phyloP scores from a whole-genome alignment of 768 basidiomycete genomes.

The Pleurotus sapidus region DNA sequence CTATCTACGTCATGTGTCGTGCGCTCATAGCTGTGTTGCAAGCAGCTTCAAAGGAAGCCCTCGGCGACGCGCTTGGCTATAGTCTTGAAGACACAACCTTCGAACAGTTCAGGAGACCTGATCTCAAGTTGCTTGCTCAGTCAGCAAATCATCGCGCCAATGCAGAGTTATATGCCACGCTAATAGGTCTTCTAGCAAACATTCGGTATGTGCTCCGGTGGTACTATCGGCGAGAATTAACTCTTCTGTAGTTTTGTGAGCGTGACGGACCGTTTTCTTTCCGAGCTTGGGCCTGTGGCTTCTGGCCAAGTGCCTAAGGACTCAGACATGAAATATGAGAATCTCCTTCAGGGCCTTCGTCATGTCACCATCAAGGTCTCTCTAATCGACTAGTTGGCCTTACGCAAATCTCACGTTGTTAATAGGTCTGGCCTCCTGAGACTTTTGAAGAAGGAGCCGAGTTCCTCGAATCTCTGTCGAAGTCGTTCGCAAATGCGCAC shows the following conservation, averaged over 20 bases:
- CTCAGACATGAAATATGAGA: conserved; percentile 78
- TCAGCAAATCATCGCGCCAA: conserved; percentile 79
- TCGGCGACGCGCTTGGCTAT: conserved; percentile 77
- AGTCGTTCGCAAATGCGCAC: conserved; percentile 80
- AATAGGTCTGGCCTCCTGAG: conserved; percentile 89
- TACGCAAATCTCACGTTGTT: conserved; percentile 4
- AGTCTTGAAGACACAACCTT: conserved; percentile 87
- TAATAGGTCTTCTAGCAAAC: conserved; percentile 83
- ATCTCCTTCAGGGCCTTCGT: conserved; percentile 76
- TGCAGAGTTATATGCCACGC: conserved; percentile 76
- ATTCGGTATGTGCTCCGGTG: conserved; percentile 53
- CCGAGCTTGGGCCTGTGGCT: conserved; percentile 72
- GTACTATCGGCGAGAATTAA: neutral
- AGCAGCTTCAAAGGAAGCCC: conserved; percentile 67
- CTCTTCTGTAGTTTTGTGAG: conserved; percentile 65
- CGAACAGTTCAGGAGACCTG: conserved; percentile 75
- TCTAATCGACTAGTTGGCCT: neutral
- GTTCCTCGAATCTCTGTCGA: conserved; percentile 81
- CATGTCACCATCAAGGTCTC: conserved; percentile 79
- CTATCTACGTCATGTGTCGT: conserved; percentile 89
- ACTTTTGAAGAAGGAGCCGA: conserved; percentile 93
- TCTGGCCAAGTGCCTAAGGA: conserved; percentile 80
- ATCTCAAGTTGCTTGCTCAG: conserved; percentile 59
- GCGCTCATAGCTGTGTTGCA: conserved; percentile 78
- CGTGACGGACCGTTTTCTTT: conserved; percentile 89